Evolutionary conservation across 108 stramenopile genomes (phyloP), one percentile per base, ranked within the genome.

Genomic region (Cylindrotheca fusiformis): DNA sequence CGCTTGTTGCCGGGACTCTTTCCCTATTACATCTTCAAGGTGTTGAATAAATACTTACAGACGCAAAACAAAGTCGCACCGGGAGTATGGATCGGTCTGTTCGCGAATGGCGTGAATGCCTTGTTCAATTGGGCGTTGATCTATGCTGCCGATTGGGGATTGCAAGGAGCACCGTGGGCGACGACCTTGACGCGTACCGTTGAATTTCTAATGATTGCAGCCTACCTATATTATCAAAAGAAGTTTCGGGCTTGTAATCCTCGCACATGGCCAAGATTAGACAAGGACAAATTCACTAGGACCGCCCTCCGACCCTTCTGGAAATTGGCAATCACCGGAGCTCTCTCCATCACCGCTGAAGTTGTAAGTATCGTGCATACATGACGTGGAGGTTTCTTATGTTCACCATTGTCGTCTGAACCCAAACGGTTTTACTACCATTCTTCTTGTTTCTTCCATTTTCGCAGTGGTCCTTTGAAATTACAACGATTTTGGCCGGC

Each of bases 121-220:
- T 48, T 78, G 21, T 69, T 78, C 47, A 78, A 74, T 60, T 78
- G 77, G 77, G 48, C n/a, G n/a, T n/a, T n/a, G n/a, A n/a, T n/a
- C n/a, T n/a, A n/a, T n/a, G n/a, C n/a, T n/a, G n/a, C n/a, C 32
- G 72, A 36, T 1, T 48, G 51, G 72, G 77, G 77, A 4, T 46
- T 78, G 12, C 18, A 45, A 14, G 77, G 77, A 0, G 72, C 77
- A 47, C 72, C 77, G 6, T 78, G 77, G 77, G 77, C 77, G 14
- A 74, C 77, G n/a, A 69, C 72, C 5, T 58, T 78, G 55, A 78
- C 77, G 17, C 47, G 77, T 20, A 14, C 60, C 3, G 33, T 49
- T 0, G 68, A 78, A 24, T 58, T 78, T 41, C 4, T 73, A 17
- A 29, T 69, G 21, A 56, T 78, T 32, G 32, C 10, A 10, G 31